A percentile compares a stretch with the other conserved stretches of the same genome.
phyloP scores from a whole-genome alignment of 129 eudicot genomes.

The Artemisia tridentata region DNA sequence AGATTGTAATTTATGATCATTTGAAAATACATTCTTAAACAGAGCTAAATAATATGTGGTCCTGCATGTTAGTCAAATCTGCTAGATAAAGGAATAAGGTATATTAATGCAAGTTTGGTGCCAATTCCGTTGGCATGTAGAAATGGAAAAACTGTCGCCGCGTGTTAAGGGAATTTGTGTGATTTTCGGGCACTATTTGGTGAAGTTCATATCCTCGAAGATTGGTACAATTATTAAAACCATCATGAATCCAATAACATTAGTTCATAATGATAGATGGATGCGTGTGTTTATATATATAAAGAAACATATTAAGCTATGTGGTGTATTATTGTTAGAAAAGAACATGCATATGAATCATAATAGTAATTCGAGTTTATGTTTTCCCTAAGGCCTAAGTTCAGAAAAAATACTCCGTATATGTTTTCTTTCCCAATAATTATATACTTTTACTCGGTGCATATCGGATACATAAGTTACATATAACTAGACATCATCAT shows the following conservation, averaged over 20 bases:
- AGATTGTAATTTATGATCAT: too few species aligned
- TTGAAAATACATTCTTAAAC: too few species aligned
- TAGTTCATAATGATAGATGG: not conserved
- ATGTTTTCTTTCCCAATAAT: too few species aligned
- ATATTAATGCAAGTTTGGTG: not conserved
- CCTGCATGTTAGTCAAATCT: not conserved
- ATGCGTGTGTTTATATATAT: not conserved
- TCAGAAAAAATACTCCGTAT: too few species aligned
- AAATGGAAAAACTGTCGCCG: constrained; percentile 11
- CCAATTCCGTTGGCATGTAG: not conserved
- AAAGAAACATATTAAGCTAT: not conserved
- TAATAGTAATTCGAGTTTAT: too few species aligned
- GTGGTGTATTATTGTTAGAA: too few species aligned
- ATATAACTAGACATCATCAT: too few species aligned
- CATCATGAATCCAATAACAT: not conserved
- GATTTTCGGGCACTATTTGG: constrained; percentile 26
- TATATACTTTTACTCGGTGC: too few species aligned
- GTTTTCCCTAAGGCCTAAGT: too few species aligned
- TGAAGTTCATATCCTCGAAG: constrained; percentile 19
- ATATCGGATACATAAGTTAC: too few species aligned
- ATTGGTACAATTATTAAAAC: not conserved
- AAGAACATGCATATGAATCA: too few species aligned
- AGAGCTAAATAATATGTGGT: not conserved
- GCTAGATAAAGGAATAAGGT: not conserved
- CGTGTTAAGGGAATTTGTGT: constrained; percentile 16